Percentiles rank a stretch among this genome's conserved stretches.
Evolutionary conservation across 805 yeast genomes (phyloP).

Genomic region (Naumovozyma dairenensis): DNA sequence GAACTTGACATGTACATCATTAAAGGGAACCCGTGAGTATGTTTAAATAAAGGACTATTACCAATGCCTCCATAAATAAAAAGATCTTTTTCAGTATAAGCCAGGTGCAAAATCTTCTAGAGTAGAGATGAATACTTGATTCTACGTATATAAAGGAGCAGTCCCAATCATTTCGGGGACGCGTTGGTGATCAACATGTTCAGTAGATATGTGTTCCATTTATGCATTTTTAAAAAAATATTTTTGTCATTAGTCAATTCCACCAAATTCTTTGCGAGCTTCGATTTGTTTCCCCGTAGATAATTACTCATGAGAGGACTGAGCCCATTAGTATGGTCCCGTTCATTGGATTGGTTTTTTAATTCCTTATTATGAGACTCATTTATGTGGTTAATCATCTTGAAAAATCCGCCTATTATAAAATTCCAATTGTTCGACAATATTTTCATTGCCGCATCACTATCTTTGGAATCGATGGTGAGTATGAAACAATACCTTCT

Average conservation of each 20-base stretch:
- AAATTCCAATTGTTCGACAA: slow-evolving; percentile 47
- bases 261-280: slow-evolving; percentile 45
- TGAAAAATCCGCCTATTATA: slow-evolving; percentile 33
- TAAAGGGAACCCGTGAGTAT: no score
- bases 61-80: no score
- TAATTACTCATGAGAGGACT: slow-evolving; percentile 31
- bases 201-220: slow-evolving; percentile 51
- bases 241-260: slow-evolving; percentile 46
- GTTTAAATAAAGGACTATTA: no score
- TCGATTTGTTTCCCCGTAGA: slow-evolving; percentile 44
- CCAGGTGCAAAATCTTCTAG: no score
- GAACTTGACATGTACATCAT: no score
- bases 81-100: no score
- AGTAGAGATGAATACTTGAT: no score
- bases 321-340: slow-evolving; percentile 31
- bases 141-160: no score
- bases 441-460: slow-evolving; percentile 17
- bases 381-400: slow-evolving; percentile 34
- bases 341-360: slow-evolving; percentile 21
- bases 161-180: no score
- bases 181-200: no score
- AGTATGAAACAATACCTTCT: slow-evolving; percentile 55
- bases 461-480: slow-evolving; percentile 44
- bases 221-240: slow-evolving; percentile 45
- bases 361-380: slow-evolving; percentile 23